phyloP scores from a whole-genome alignment of 2,329 filamentous ascomycete genomes.

The Colletotrichum lupini region DNA sequence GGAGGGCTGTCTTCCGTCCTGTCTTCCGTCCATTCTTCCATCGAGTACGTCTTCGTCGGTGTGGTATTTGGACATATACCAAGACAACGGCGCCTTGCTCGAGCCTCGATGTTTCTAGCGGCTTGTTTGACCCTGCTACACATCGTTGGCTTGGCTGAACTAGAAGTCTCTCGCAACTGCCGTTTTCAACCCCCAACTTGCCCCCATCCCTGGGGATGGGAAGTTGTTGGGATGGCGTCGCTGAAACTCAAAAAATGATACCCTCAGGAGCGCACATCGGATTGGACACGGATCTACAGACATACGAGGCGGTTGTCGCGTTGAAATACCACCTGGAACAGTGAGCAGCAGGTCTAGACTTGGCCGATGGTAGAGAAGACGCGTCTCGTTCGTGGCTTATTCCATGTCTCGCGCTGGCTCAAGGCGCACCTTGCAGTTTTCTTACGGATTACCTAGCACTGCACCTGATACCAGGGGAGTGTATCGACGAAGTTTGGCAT shows the following conservation, averaged over 20 bases:
- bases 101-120: conserved; percentile 11
- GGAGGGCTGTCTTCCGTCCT: neutral
- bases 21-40: neutral
- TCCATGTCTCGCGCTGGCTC: neutral
- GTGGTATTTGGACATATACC: neutral
- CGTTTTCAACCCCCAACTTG: neutral
- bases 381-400: neutral
- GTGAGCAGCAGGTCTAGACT: conserved; percentile 11
- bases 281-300: neutral
- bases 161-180: neutral
- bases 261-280: conserved; percentile 13
- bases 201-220: neutral
- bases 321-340: conserved; percentile 2
- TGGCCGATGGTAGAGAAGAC: conserved; percentile 1
- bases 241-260: conserved; percentile 23
- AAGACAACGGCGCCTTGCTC: conserved; percentile 16
- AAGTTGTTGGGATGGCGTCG: conserved; percentile 23
- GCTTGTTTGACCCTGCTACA: neutral
- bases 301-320: conserved; percentile 11
- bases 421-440: neutral
- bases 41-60: conserved; percentile 5
- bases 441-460: neutral
- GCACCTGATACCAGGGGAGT: neutral
- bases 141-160: conserved; percentile 9
- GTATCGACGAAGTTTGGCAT: neutral